Evolutionary conservation across 257 asterid genomes (phyloP), one percentile per base, ranked within the genome.

Genomic region (Forsythia viridissima): DNA sequence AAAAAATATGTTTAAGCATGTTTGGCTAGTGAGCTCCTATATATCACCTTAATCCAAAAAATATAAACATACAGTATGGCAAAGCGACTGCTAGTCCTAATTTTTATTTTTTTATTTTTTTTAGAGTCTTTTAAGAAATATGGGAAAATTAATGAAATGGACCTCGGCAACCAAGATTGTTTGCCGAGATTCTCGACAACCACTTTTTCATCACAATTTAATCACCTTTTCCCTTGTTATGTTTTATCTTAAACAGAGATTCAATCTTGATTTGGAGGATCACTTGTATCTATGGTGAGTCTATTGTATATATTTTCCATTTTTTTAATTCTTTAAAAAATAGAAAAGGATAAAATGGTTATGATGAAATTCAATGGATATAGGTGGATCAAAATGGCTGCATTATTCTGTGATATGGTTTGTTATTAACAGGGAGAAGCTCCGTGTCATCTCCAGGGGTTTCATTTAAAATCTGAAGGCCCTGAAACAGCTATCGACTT

Each of bases 371-470:
- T 61, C 10, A 8, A 61, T 21, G 69, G 13, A 21, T 6, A 4
- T 61, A 61, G 38, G 69, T 21, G 8, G 68, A 59, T 20, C 36
- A 59, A 59, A 80, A 30, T 77, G 70, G 51, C 36, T 51, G 71
- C 69, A 8, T 21, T 21, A 20, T 80, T 71, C 76, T 81, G 80
- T 42, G 65, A 41, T n/a, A 70, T 76, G 73, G 70, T 79, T 36
- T 83, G 76, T 52, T 74, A 39, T 85, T 34, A 65, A 81, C 80
- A 94, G 99, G 98, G 98, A 41, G 97, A 91, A 87, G 99, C 97
- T 86, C 97, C 98, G 74, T 96, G 87, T 48, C 86, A 87, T 86
- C 83, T 85, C 80, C 80, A 70, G 30, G 92, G 88, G 73, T 52
- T 85, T 80, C 89, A 81, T 74, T 76, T 80, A 65, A 87, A 89